Evolutionary conservation across 2,329 filamentous ascomycete genomes (phyloP).

Genomic region (Cladosporium sp.): DNA sequence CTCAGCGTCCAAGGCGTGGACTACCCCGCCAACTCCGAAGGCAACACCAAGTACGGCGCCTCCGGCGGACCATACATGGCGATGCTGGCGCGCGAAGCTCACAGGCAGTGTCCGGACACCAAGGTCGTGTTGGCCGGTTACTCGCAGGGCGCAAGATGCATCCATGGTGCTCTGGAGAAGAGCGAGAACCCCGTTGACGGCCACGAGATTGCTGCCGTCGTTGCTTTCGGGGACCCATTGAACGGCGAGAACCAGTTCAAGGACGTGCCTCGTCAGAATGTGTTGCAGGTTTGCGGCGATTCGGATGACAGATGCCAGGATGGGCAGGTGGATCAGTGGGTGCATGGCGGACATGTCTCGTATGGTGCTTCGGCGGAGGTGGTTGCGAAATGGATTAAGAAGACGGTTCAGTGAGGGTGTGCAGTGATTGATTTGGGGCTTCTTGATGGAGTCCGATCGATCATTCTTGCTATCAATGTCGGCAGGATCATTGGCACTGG

Average conservation of each 20-base stretch:
- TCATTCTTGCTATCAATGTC: neutral
- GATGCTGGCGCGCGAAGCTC: conserved; percentile 16
- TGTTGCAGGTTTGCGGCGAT: conserved; percentile 22
- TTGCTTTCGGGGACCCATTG: conserved; percentile 27
- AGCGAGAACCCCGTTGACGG: conserved; percentile 15
- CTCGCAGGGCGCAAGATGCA: conserved; percentile 16
- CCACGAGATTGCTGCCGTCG: conserved; percentile 24
- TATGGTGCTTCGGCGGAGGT: conserved; percentile 21
- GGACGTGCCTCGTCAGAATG: conserved; percentile 21
- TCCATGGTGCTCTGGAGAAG: conserved; percentile 10
- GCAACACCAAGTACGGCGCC: conserved; percentile 21
- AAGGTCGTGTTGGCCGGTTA: conserved; percentile 20
- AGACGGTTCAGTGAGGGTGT: neutral
- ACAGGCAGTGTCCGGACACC: conserved; percentile 18
- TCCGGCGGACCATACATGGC: conserved; percentile 19
- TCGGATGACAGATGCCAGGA: conserved; percentile 20
- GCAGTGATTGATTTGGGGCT: neutral
- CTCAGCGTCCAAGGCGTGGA: conserved; percentile 22
- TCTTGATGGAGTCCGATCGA: neutral
- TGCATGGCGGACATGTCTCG: conserved; percentile 22
- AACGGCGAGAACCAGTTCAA: conserved; percentile 22
- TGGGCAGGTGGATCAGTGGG: conserved; percentile 15
- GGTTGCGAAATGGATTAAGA: conserved; percentile 22
- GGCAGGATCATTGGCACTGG: neutral
- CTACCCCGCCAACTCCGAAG: conserved; percentile 24